These are phyloP conservation scores for Chaetomidium leptoderma DNA, from an alignment of 495 filamentous ascomycete genomes.

Conservation along the genomic window DNA sequence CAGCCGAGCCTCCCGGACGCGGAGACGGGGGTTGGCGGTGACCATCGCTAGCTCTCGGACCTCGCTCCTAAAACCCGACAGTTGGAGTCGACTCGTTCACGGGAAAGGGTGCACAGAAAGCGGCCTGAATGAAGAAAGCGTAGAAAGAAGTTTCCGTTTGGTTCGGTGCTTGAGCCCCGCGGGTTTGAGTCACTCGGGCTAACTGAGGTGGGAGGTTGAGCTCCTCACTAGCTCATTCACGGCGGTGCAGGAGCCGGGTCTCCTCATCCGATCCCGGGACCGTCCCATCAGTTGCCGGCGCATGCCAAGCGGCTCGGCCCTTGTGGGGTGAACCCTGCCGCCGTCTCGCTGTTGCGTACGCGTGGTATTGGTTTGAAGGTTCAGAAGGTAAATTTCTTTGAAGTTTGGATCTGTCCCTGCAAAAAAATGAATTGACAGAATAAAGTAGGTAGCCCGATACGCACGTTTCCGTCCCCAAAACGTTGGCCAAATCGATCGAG, in stretches of 20 bases:
- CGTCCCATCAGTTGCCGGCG: neutral
- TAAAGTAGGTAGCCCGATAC: no score
- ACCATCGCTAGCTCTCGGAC: constrained; percentile 12
- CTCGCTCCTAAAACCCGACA: neutral
- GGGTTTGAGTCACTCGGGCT: no score
- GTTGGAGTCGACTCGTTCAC: neutral
- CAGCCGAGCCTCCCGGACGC: constrained; percentile 25
- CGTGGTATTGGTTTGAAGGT: neutral
- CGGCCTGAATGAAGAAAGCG: neutral
- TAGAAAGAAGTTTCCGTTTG: neutral
- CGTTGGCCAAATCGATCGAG: no score
- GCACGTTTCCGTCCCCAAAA: no score
- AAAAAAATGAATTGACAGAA: no score
- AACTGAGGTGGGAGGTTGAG: no score
- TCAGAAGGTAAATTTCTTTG: no score
- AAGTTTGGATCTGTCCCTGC: no score
- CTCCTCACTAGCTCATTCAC: no score
- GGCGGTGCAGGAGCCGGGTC: no score
- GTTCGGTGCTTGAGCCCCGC: neutral
- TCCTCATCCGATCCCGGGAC: no score
- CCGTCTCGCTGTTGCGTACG: neutral
- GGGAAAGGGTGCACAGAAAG: neutral
- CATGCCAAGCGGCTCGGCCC: neutral
- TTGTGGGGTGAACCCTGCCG: neutral
- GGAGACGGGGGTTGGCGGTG: constrained; percentile 20